Base-by-base conservation (phyloP, 1,284 basidiomycete species). In the Exsudoporus floridanus region DNA sequence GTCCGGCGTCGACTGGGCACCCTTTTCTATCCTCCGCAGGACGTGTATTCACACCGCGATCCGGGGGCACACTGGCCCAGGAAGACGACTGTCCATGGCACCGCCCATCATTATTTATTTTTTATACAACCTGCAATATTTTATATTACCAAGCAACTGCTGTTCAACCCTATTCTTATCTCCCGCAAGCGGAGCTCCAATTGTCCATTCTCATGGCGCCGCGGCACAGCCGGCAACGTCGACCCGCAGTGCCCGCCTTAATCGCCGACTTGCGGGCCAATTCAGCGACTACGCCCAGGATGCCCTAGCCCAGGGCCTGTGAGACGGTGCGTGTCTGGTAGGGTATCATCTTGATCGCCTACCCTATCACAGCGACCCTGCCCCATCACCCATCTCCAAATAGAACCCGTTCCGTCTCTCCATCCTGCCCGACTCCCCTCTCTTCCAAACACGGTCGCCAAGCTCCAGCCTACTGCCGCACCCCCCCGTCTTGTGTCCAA, bases 301-400 rank as follows among this genome's bases (percentile, higher is more conserved):
- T 69, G 37, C 67, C 64, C 63, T 62, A 54, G 54, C 63, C 61
- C 61, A 52, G 56, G 46, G 37, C 58, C 52, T 45, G 54, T 50
- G 27, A 30, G 30, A n/a, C n/a, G n/a, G n/a, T n/a, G n/a, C n/a
- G n/a, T n/a, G n/a, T n/a, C n/a, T 31, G 30, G 31, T 51, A 57
- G 63, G 68, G 59, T 58, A 65, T 65, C 66, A 70, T 63, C 57
- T 69, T 68, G 66, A 68, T 68, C 68, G 57, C 58, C 61, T 69
- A 69, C 70, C 70, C 69, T 72, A 69, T 69, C 66, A 69, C 62
- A 58, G 46, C 69, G 66, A 69, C 66, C 66, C 66, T 69, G 66
- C 40, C 21, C 47, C 64, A 66, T 66, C 65, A 69, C 57, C n/a
- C n/a, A n/a, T n/a, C 62, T 47, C 51, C 33, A 65, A 54, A 63